Evolutionary conservation across 2,329 filamentous ascomycete species (phyloP).

Genomic region (Cordyceps cateniannulata): DNA sequence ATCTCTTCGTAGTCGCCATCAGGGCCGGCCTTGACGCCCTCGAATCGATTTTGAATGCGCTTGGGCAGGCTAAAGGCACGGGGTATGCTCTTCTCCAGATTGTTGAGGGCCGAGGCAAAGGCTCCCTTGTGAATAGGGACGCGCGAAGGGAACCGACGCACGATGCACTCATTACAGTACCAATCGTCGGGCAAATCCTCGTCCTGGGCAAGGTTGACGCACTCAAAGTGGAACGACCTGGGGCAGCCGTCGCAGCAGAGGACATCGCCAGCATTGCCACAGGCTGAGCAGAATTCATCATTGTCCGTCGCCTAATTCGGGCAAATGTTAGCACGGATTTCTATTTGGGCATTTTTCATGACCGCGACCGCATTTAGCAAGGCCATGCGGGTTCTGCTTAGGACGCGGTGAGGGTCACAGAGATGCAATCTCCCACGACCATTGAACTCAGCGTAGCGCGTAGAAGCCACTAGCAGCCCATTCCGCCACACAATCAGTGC

Average conservation of each 20-base stretch:
- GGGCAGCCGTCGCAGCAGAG: conserved; percentile 92
- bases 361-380: not conserved
- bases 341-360: conserved; percentile 6
- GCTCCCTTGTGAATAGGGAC: conserved; percentile 43
- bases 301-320: conserved; percentile 51
- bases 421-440: not conserved
- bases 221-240: conserved; percentile 83
- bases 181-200: conserved; percentile 67
- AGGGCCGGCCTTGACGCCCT: conserved; percentile 67
- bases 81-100: conserved; percentile 62
- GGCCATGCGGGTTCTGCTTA: not conserved
- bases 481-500: conserved; percentile 1
- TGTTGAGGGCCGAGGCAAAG: conserved; percentile 58
- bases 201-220: conserved; percentile 73
- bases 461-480: conserved; percentile 2
- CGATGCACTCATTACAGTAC: conserved; percentile 72
- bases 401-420: not conserved
- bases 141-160: conserved; percentile 40
- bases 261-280: conserved; percentile 75
- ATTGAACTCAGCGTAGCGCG: not conserved
- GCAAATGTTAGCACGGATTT: conserved; percentile 26
- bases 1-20: conserved; percentile 78
- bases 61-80: conserved; percentile 67
- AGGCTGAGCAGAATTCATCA: conserved; percentile 84
- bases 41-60: conserved; percentile 67